These are phyloP conservation scores for Plectosphaerella plurivora DNA, from an alignment of 2,329 filamentous ascomycete species.

Conservation along the genomic window DNA sequence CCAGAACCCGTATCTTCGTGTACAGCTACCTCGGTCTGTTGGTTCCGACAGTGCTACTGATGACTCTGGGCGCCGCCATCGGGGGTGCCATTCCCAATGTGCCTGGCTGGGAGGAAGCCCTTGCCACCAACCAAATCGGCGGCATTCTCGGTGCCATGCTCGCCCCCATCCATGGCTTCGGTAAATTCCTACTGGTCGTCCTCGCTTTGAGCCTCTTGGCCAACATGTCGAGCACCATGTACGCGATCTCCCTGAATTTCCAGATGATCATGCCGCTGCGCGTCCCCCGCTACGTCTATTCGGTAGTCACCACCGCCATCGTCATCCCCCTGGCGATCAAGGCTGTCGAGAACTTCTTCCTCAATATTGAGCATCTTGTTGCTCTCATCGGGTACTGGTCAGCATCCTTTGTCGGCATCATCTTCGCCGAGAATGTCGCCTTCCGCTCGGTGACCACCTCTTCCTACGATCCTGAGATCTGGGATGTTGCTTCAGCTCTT, in stretches of 20 bases:
- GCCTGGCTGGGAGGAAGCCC: conserved; percentile 48
- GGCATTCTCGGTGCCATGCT: conserved; percentile 59
- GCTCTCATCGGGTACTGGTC: conserved; percentile 57
- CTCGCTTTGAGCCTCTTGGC: conserved; percentile 54
- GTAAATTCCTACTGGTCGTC: conserved; percentile 57
- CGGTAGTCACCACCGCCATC: conserved; percentile 52
- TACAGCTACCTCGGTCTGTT: conserved; percentile 55
- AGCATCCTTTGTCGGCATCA: conserved; percentile 47
- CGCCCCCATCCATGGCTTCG: conserved; percentile 52
- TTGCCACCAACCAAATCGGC: conserved; percentile 48
- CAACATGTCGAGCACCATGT: conserved; percentile 56
- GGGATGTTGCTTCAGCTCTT: conserved; percentile 39
- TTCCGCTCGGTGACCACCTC: conserved; percentile 40
- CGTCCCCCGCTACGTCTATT: conserved; percentile 54
- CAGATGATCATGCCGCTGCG: conserved; percentile 55
- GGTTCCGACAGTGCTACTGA: conserved; percentile 52
- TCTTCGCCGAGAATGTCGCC: conserved; percentile 42
- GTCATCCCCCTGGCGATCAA: conserved; percentile 55
- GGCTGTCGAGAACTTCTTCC: conserved; percentile 53
- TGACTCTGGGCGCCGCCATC: conserved; percentile 62
- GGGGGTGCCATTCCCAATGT: conserved; percentile 53
- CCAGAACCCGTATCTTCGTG: conserved; percentile 36
- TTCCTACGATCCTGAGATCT: conserved; percentile 40
- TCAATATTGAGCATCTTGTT: conserved; percentile 52
- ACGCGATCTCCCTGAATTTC: conserved; percentile 60